Percentiles rank a stretch among this genome's conserved stretches.
phyloP scores from a whole-genome alignment of 2,329 filamentous ascomycete genomes.

The Penicillium nordicum region DNA sequence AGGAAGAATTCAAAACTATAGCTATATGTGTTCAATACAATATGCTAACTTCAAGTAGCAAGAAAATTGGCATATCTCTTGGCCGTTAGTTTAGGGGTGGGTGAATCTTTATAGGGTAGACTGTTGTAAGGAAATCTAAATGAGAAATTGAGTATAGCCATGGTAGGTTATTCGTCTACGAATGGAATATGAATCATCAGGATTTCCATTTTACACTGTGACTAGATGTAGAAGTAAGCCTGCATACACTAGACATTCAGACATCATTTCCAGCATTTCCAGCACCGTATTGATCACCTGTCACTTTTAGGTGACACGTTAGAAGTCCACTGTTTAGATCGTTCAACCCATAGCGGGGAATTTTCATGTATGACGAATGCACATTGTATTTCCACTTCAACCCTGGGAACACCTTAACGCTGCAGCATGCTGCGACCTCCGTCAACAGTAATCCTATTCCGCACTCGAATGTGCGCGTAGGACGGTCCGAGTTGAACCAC shows the following conservation, averaged over 20 bases:
- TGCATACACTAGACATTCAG: background rate
- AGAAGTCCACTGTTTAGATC: background rate
- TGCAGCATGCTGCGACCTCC: conserved; percentile 5
- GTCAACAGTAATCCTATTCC: conserved; percentile 1
- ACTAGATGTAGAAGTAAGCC: background rate
- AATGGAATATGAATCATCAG: background rate
- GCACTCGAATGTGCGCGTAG: conserved; percentile 1
- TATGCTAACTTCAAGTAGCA: no score
- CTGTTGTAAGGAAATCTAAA: background rate
- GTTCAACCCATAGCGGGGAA: background rate
- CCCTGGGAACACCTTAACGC: background rate
- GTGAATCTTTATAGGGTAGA: no score
- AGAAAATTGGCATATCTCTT: no score
- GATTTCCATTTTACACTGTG: background rate
- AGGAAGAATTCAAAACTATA: no score
- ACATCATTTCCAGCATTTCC: background rate
- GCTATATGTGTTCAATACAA: no score
- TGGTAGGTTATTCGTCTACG: background rate
- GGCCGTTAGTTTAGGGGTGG: no score
- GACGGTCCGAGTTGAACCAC: background rate
- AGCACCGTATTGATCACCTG: background rate
- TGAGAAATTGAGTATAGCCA: background rate
- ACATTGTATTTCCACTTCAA: background rate
- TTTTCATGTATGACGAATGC: background rate
- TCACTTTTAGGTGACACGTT: background rate